Evolutionary conservation across 2,329 filamentous ascomycete genomes (phyloP).

Genomic region (Fusarium veterinarium): DNA sequence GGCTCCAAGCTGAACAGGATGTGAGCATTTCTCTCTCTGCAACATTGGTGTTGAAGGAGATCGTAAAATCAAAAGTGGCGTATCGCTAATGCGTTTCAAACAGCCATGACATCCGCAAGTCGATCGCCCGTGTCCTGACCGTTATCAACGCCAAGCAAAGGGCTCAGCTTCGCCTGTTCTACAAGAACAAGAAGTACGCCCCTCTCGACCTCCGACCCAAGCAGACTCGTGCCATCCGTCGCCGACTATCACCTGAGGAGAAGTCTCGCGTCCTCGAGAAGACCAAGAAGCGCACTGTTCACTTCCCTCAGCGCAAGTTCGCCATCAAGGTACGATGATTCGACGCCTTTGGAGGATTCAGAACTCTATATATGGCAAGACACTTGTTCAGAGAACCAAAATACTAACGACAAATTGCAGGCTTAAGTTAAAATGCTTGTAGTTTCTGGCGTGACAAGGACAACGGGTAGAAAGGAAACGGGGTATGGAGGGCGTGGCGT

Average conservation of each 20-base stretch:
- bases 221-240: conserved; percentile 97
- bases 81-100: conserved; percentile 42
- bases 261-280: conserved; percentile 86
- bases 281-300: conserved; percentile 93
- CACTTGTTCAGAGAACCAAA: background rate
- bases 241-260: conserved; percentile 93
- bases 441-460: conserved; percentile 45
- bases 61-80: background rate
- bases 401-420: conserved; percentile 39
- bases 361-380: background rate
- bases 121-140: conserved; percentile 97
- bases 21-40: conserved; percentile 64
- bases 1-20: conserved; percentile 98
- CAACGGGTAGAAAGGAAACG: conserved; percentile 51
- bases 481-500: conserved; percentile 53
- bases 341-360: background rate
- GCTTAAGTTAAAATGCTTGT: conserved; percentile 46
- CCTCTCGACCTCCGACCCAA: conserved; percentile 98
- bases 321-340: conserved; percentile 85
- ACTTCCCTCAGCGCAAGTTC: conserved; percentile 99
- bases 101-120: conserved; percentile 99
- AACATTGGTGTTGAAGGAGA: conserved; percentile 2
- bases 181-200: conserved; percentile 99
- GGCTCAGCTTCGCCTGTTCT: conserved; percentile 97
- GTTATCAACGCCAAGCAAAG: conserved; percentile 99